Base-by-base conservation (phyloP, 306 rosid genomes). In the Malus sieversii region DNA sequence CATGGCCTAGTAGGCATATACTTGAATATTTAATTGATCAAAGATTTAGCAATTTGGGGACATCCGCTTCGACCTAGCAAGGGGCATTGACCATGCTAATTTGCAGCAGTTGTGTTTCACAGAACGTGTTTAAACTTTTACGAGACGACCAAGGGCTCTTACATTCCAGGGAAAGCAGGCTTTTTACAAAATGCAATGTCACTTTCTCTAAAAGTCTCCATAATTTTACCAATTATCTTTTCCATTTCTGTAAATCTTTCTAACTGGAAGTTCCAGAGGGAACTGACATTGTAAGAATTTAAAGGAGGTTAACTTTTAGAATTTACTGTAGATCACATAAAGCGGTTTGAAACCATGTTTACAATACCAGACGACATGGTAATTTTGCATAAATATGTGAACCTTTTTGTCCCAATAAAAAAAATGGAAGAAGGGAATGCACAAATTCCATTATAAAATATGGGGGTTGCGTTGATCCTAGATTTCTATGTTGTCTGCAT, bases 231-330 rank as follows among this genome's bases (percentile, higher is more conserved):
- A 14, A 5, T 14, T 48, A n/a, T 30, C 72, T 68, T 67, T 71
- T 46, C 6, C 27, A 5, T 52, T 46, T 51, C 51, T 25, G 12
- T 73, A 22, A 12, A 14, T 40, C 78, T 70, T 65, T 79, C 74
- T 51, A 59, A 83, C 72, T n/a, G 73, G 29, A 27, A 70, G 44
- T 52, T 32, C 4, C 64, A 71, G 60, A 27, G 65, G 19, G 58
- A 69, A 10, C 70, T 78, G 77, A 70, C 77, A 74, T 5, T 68
- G 84, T 71, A 64, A 40, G 68, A 72, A 33, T 81, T 75, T 84
- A 88, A 84, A 89, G 83, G 86, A 35, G 68, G 75, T 82, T 25
- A 78, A 76, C 89, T 88, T 85, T 86, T 82, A 65, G 40, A 16
- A 6, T 18, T 48, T 48, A 15, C 55, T 48, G 18, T 48, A 15